Conservation (phyloP, 2,329 filamentous ascomycete genomes). For the Ustulina deusta region DNA sequence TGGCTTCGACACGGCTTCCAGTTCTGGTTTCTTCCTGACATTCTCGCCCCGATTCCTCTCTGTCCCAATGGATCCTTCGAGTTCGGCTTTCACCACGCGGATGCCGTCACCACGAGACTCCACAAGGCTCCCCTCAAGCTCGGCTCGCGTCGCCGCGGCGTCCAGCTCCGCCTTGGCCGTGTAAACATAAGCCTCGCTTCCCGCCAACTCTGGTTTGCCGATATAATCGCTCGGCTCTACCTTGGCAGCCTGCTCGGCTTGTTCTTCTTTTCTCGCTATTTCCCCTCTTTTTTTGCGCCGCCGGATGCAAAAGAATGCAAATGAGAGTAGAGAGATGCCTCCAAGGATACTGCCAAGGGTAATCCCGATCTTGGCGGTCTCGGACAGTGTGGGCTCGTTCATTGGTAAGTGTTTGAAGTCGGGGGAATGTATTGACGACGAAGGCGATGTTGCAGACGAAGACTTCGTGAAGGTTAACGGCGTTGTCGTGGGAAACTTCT, state of each 20-base stretch:
- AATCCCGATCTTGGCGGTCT: too few relatives aligned
- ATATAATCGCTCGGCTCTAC: background rate
- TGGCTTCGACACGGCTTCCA: background rate
- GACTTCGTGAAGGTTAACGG: too few relatives aligned
- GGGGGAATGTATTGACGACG: too few relatives aligned
- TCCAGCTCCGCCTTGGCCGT: conserved; percentile 13
- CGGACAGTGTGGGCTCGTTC: too few relatives aligned
- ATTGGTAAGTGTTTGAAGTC: too few relatives aligned
- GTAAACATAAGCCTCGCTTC: conserved; percentile 8
- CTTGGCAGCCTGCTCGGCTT: too few relatives aligned
- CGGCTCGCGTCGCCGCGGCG: background rate
- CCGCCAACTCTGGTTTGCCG: conserved; percentile 14
- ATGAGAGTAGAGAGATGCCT: too few relatives aligned
- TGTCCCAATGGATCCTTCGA: conserved; percentile 4
- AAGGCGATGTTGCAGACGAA: too few relatives aligned
- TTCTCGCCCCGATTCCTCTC: conserved; percentile 12
- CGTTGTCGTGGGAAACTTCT: too few relatives aligned
- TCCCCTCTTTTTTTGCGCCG: too few relatives aligned
- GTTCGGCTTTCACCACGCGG: conserved; percentile 13
- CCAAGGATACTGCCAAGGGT: background rate
- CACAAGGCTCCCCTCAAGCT: background rate
- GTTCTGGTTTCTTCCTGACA: conserved; percentile 14
- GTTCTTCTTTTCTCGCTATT: too few relatives aligned
- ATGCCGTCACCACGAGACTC: background rate
- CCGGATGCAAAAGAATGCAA: background rate